Evolutionary conservation across 2,329 filamentous ascomycete genomes (phyloP).

Genomic region (Apiospora hydei): DNA sequence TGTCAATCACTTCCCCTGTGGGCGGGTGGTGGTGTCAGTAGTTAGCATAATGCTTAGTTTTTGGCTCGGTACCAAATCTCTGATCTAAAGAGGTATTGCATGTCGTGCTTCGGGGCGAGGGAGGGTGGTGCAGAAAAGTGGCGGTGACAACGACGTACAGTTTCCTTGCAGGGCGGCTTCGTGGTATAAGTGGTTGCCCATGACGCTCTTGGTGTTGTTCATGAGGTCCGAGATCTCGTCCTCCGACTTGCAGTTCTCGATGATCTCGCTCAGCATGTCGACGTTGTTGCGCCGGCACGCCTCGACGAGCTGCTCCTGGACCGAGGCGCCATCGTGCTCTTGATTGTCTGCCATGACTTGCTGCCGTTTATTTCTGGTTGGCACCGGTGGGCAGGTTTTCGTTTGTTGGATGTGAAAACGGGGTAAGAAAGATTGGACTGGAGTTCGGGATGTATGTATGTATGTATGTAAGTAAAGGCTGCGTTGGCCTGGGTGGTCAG

Average conservation of each 20-base stretch:
- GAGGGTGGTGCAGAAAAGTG: not conserved
- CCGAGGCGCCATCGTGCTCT: constrained; percentile 75
- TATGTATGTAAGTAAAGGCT: not conserved
- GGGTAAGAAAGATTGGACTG: not conserved
- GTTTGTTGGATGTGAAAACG: not conserved
- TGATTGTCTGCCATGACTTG: constrained; percentile 16
- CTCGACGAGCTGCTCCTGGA: constrained; percentile 86
- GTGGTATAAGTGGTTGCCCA: constrained; percentile 90
- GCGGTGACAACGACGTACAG: constrained; percentile 63
- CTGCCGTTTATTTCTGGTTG: not conserved
- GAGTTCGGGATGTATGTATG: not conserved
- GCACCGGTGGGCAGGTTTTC: not conserved
- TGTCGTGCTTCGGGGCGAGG: not conserved
- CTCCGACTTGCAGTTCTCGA: constrained; percentile 67
- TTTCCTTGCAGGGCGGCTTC: constrained; percentile 86
- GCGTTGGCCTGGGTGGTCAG: not conserved
- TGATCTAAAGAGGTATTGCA: not conserved
- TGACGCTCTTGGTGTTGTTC: constrained; percentile 83
- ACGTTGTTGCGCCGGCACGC: constrained; percentile 93
- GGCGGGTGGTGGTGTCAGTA: not conserved
- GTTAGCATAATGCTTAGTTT: constrained; percentile 24
- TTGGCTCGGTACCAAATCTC: not conserved
- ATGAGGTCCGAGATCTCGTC: constrained; percentile 77
- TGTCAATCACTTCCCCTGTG: constrained; percentile 81
- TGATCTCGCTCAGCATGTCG: constrained; percentile 79